phyloP scores from a whole-genome alignment of 2,329 filamentous ascomycete species.

The Curvularia eragrostidis region DNA sequence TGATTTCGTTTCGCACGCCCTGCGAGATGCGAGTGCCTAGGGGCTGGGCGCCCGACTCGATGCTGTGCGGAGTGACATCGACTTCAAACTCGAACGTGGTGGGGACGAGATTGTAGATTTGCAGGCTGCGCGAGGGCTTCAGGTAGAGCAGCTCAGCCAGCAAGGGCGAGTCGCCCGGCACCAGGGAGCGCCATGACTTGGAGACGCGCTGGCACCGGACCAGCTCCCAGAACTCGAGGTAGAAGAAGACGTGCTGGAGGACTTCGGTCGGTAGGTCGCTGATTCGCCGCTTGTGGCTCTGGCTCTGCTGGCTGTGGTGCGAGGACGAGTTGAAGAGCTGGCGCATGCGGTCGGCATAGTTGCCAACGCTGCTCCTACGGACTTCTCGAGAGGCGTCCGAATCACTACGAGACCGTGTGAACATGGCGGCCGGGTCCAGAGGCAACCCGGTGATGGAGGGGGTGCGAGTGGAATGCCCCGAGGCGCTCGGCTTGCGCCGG shows the following conservation, averaged over 20 bases:
- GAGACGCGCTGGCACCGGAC: slow-evolving; percentile 20
- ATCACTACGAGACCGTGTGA: slow-evolving; percentile 3
- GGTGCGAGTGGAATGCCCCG: slow-evolving; percentile 7
- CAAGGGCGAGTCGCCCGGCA: slow-evolving; percentile 22
- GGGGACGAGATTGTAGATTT: slow-evolving; percentile 23
- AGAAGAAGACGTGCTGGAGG: slow-evolving; percentile 17
- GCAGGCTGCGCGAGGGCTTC: slow-evolving; percentile 18
- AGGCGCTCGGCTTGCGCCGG: slow-evolving; percentile 17
- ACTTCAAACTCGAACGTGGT: slow-evolving; percentile 20
- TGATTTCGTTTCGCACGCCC: slow-evolving; percentile 11
- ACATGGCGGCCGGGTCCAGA: slow-evolving; percentile 4
- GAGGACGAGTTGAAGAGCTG: slow-evolving; percentile 18
- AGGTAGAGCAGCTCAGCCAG: slow-evolving; percentile 17
- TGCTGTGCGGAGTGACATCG: slow-evolving; percentile 7
- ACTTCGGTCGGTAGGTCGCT: slow-evolving; percentile 23
- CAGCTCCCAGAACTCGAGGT: slow-evolving; percentile 22
- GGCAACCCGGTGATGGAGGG: slow-evolving; percentile 8
- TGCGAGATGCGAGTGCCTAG: slow-evolving; percentile 1
- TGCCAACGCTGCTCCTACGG: slow-evolving; percentile 24
- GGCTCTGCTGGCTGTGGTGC: neutral
- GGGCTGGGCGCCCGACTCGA: slow-evolving; percentile 8
- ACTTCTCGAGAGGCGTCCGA: slow-evolving; percentile 6
- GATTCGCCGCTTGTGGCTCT: slow-evolving; percentile 5
- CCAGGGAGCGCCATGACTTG: slow-evolving; percentile 16
- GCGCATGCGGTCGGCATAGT: slow-evolving; percentile 24